A percentile compares a stretch with the other conserved stretches of the same genome.
Evolutionary conservation across 129 eudicot species (phyloP).

Genomic region (Tagetes patula): DNA sequence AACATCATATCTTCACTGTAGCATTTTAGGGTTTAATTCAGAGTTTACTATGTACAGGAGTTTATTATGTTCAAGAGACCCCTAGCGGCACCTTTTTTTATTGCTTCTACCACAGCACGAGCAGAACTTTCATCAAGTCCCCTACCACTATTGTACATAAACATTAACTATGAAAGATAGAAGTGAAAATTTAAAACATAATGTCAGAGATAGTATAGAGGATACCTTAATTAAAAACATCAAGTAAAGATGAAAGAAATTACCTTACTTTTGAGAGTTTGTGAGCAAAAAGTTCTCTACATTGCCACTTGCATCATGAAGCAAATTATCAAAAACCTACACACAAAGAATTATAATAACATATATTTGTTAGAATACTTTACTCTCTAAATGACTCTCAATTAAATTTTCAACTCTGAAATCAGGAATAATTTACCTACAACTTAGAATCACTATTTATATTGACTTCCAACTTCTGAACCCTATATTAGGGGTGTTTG

Average conservation of each 20-base stretch:
- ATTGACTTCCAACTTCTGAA: background rate
- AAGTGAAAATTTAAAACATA: conserved; percentile 3
- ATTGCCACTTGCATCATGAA: conserved; percentile 87
- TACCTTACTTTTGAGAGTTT: conserved; percentile 98
- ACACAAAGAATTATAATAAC: background rate
- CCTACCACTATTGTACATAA: conserved; percentile 45
- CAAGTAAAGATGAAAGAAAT: background rate
- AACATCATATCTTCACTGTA: conserved; percentile 33
- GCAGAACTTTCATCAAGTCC: conserved; percentile 88
- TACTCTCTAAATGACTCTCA: background rate
- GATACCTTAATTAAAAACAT: conserved; percentile 12
- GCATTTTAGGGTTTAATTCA: conserved; percentile 44
- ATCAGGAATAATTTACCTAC: background rate
- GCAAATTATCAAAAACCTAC: conserved; percentile 96
- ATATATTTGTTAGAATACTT: background rate
- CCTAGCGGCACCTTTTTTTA: conserved; percentile 90
- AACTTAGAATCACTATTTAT: background rate
- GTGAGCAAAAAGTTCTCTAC: conserved; percentile 90
- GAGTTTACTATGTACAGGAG: conserved; percentile 69
- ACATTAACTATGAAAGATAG: conserved; percentile 11
- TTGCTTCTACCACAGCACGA: conserved; percentile 71
- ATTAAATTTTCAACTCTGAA: background rate
- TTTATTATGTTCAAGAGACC: conserved; percentile 52
- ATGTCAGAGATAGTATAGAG: background rate
- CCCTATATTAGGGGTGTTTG: background rate